phyloP scores from a whole-genome alignment of 139 green algal species.

The Auxenochlorella pyrenoidosa region DNA sequence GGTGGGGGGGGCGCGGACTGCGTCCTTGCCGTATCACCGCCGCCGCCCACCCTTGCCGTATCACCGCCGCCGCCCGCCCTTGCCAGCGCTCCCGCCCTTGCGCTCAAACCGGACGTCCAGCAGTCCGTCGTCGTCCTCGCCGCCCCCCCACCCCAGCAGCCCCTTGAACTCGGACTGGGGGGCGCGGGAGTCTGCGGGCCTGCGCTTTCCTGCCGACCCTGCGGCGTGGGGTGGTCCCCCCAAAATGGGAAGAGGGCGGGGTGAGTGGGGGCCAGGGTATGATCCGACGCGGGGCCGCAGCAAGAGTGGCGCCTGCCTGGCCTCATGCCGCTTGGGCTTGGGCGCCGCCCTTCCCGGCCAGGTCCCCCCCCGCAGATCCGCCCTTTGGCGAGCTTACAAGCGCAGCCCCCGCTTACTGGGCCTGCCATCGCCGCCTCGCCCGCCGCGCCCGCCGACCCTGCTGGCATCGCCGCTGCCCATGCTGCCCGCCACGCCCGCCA shows the following conservation, averaged over 20 bases:
- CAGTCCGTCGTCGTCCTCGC: slow-evolving; percentile 6
- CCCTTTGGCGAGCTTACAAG: no score
- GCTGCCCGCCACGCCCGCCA: not conserved
- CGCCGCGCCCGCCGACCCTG: not conserved
- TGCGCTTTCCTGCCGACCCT: not conserved
- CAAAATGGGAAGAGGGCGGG: no score
- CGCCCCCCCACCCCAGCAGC: not conserved
- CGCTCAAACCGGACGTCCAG: slow-evolving; percentile 42
- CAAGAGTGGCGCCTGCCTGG: no score
- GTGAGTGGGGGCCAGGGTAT: no score
- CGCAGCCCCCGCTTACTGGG: not conserved
- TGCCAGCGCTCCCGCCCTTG: not conserved
- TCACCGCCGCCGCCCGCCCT: not conserved
- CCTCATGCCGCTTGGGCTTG: no score
- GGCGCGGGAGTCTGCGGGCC: not conserved
- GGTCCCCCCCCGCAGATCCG: no score
- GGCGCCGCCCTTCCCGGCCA: no score
- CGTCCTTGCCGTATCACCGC: no score
- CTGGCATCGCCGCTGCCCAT: not conserved
- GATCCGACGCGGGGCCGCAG: no score
- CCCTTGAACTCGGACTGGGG: slow-evolving; percentile 32
- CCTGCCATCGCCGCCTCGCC: not conserved
- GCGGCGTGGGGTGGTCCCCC: not conserved
- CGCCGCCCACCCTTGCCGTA: not conserved
- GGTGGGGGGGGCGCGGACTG: no score